Base-by-base conservation (phyloP, 371 early-diverging fungal genomes). In the Caulochytrium protostelioides region DNA sequence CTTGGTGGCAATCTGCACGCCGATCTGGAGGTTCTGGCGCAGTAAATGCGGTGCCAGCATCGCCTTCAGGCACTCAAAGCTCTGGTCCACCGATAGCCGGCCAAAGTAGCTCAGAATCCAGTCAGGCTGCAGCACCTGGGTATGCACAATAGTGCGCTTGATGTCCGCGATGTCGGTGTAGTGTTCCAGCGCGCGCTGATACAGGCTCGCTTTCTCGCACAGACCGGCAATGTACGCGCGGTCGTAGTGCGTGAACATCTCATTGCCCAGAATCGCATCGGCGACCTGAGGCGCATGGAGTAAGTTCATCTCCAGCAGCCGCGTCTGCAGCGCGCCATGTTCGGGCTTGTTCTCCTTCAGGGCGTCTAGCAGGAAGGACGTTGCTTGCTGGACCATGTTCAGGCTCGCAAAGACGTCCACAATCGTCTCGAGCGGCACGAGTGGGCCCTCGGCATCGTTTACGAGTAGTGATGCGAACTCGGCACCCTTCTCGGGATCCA, bases 201-300 rank as follows among this genome's bases (percentile, higher is more conserved):
- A 83, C 26, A 95, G 62, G 3, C 91, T 90, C 18, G 92, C 91
- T 60, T 89, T 89, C 55, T 95, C 97, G 51, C 92, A 94, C 34
- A 92, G 72, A 34, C 62, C 52, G 16, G 90, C 97, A 51, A 95
- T 73, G 28, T 76, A 69, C 5, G 77, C 70, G 19, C 78, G 73
- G 50, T 95, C 97, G 47, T 94, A 95, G 46, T 90, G 83, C 19
- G 74, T 73, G 45, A 94, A 79, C 80, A 90, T 82, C 38, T 77
- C 70, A 46, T 87, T 86, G 34, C 90, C 81, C 22, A 95, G 55
- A 41, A 95, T 92, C 30, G 94, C 97, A 55, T 92, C 95, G 17
- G 97, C 97, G 7, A 95, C 94, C 46, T 94, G 94, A 25, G 92
- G 94, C 6, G 89, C 86, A 43, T 87, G 83, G 31, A 86, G 56